A percentile compares a stretch with the other conserved stretches of the same genome.
Evolutionary conservation across 2,329 filamentous ascomycete species (phyloP).

Genomic region (Scopulariopsis brevicaulis): DNA sequence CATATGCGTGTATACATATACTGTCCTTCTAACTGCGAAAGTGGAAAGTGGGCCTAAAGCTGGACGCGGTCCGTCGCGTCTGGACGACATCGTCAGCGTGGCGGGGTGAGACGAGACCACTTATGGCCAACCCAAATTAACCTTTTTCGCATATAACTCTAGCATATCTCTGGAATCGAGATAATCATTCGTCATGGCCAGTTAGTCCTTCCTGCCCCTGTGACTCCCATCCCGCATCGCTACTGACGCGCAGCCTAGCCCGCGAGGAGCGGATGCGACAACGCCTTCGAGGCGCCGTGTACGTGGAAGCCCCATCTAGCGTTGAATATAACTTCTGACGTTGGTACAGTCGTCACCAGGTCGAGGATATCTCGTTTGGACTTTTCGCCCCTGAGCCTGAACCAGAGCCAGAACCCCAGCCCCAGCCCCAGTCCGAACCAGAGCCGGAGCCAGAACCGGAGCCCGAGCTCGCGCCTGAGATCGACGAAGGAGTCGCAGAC

Average conservation of each 20-base stretch:
- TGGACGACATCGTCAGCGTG: background rate
- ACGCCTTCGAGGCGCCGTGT: constrained; percentile 55
- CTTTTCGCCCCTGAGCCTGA: constrained; percentile 4
- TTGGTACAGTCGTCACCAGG: constrained; percentile 34
- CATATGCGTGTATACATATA: background rate
- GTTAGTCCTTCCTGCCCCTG: constrained; percentile 12
- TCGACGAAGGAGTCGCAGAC: background rate
- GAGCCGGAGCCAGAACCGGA: too few species aligned
- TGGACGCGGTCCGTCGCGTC: background rate
- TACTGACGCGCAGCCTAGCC: constrained; percentile 18
- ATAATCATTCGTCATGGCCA: constrained; percentile 17
- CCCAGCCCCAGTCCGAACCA: too few species aligned
- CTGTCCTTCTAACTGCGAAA: background rate
- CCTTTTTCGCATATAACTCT: background rate
- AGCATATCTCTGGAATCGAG: background rate
- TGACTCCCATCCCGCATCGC: background rate
- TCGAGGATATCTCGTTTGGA: constrained; percentile 47
- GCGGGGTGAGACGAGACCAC: background rate
- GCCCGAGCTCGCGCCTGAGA: background rate
- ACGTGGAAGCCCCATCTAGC: constrained; percentile 15
- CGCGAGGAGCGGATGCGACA: constrained; percentile 53
- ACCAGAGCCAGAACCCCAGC: background rate
- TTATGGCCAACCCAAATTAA: background rate
- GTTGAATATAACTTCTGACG: constrained; percentile 3
- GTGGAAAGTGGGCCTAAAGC: background rate